Percentiles rank a stretch among this genome's conserved stretches.
Evolutionary conservation across 331 rosid species (phyloP).

Genomic region (Pyracantha coccinea): DNA sequence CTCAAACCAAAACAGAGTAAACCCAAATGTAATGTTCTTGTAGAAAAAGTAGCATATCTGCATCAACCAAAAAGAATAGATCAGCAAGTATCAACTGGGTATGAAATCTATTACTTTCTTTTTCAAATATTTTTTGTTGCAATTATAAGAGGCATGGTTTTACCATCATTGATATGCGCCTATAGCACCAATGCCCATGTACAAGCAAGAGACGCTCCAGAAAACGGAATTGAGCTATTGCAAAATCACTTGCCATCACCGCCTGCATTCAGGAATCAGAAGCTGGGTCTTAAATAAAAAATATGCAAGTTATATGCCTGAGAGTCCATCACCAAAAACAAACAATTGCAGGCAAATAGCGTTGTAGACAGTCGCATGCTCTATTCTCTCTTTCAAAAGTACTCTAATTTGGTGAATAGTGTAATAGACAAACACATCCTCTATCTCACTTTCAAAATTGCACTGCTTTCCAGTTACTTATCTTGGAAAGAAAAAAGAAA

Average conservation of each 20-base stretch:
- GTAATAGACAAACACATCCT: neutral
- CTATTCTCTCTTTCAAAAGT: neutral
- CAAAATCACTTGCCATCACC: conserved; percentile 89
- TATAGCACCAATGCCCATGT: conserved; percentile 95
- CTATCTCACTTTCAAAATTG: neutral
- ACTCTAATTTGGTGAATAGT: neutral
- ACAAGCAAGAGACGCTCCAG: conserved; percentile 81
- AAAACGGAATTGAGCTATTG: conserved; percentile 70
- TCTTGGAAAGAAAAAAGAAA: neutral
- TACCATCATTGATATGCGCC: conserved; percentile 93
- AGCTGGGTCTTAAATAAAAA: neutral
- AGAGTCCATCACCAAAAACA: neutral
- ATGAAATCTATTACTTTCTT: neutral
- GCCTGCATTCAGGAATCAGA: conserved; percentile 48
- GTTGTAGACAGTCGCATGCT: neutral
- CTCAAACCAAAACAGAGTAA: conserved; percentile 87
- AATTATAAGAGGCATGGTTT: conserved; percentile 6
- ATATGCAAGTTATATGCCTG: neutral
- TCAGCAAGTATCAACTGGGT: conserved; percentile 3
- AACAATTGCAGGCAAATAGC: neutral
- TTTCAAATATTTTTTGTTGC: neutral
- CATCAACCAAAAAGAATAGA: conserved; percentile 21
- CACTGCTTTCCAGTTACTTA: neutral
- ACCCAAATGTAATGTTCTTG: conserved; percentile 78
- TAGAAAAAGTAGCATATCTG: conserved; percentile 97